Percentiles rank a stretch among this genome's conserved stretches.
phyloP scores from a whole-genome alignment of 2,329 filamentous ascomycete genomes.

The Talaromyces islandicus region DNA sequence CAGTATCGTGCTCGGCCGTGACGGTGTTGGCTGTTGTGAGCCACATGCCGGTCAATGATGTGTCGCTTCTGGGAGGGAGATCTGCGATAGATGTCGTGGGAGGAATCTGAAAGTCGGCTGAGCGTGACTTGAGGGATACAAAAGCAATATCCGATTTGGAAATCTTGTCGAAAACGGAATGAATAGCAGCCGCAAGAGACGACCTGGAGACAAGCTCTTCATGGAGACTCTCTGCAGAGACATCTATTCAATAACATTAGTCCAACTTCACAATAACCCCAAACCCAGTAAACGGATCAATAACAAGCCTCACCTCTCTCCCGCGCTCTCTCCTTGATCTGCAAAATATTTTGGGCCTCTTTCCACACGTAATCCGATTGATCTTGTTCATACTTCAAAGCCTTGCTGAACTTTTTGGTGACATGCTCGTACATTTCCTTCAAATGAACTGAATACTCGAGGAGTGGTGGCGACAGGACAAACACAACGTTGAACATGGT shows the following conservation, averaged over 20 bases:
- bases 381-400: slow-evolving; percentile 86
- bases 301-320: slow-evolving; percentile 43
- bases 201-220: slow-evolving; percentile 53
- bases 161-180: slow-evolving; percentile 73
- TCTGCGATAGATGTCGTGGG: slow-evolving; percentile 63
- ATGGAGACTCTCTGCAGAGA: slow-evolving; percentile 32
- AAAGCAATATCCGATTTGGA: slow-evolving; percentile 82
- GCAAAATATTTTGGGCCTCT: slow-evolving; percentile 76
- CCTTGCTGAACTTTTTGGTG: slow-evolving; percentile 86
- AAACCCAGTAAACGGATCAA: too few relatives aligned
- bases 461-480: slow-evolving; percentile 71
- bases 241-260: slow-evolving; percentile 20
- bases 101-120: slow-evolving; percentile 59
- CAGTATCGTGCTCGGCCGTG: slow-evolving; percentile 61
- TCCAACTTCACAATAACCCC: slow-evolving; percentile 12
- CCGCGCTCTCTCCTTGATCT: slow-evolving; percentile 73
- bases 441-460: slow-evolving; percentile 66
- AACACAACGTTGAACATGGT: slow-evolving; percentile 98
- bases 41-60: slow-evolving; percentile 70
- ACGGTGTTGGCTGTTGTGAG: slow-evolving; percentile 80
- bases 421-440: slow-evolving; percentile 84
- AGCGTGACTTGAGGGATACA: slow-evolving; percentile 64
- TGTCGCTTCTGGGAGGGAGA: slow-evolving; percentile 62
- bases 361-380: slow-evolving; percentile 86
- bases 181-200: slow-evolving; percentile 74